These are phyloP conservation scores for Geotrichum citri-aurantii DNA, from an alignment of 1,139 yeast genomes.

Conservation along the genomic window DNA sequence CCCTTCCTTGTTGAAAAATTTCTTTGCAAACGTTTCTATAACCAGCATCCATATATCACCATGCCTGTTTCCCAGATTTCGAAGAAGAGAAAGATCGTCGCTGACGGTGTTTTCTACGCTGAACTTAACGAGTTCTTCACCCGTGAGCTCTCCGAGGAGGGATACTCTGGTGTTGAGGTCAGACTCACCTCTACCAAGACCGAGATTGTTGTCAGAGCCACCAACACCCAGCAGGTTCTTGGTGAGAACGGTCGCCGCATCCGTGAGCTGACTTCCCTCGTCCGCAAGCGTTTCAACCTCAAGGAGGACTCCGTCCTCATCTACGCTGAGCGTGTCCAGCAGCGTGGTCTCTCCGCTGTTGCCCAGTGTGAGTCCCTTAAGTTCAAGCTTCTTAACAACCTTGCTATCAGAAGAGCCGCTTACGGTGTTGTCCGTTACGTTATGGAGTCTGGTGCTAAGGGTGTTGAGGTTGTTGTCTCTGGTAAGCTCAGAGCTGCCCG, in stretches of 20 bases:
- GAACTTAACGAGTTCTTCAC: conserved; percentile 99
- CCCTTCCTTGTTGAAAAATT: conserved; percentile 3
- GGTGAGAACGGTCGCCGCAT: conserved; percentile 99
- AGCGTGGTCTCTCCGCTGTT: conserved; percentile 99
- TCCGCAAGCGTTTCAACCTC: conserved; percentile 98
- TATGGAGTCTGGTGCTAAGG: conserved; percentile 99
- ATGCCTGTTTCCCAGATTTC: conserved; percentile 30
- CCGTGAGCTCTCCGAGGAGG: conserved; percentile 99
- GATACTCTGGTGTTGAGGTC: conserved; percentile 99
- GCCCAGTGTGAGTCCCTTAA: conserved; percentile 99
- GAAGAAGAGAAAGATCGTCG: conserved; percentile 56
- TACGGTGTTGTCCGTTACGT: conserved; percentile 99
- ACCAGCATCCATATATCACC: conserved; percentile 13
- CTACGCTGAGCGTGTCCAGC: conserved; percentile 99
- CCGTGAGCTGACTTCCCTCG: conserved; percentile 95
- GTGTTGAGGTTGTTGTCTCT: conserved; percentile 99
- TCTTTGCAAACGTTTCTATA: conserved; percentile 10
- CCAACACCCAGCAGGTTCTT: conserved; percentile 97
- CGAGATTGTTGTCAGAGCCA: conserved; percentile 97
- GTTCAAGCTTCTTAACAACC: conserved; percentile 96
- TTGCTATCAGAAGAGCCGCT: conserved; percentile 99
- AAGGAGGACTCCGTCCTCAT: conserved; percentile 90
- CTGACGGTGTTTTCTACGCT: conserved; percentile 99
- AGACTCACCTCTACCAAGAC: conserved; percentile 98
- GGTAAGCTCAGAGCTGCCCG: conserved; percentile 99